These are phyloP conservation scores for Cercis canadensis DNA, from an alignment of 306 rosid genomes.

Conservation along the genomic window DNA sequence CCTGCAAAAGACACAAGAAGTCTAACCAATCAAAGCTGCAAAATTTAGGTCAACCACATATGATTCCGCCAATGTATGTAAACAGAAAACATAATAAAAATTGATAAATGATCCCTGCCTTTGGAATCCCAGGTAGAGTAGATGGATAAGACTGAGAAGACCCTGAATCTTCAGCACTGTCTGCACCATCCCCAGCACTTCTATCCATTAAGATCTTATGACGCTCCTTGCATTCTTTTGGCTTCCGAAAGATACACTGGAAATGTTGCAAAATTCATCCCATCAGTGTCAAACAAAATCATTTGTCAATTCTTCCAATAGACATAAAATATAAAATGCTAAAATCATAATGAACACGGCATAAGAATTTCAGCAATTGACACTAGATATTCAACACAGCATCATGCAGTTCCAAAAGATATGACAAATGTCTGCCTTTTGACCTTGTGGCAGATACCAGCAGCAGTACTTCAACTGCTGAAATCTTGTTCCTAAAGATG, in stretches of 20 bases:
- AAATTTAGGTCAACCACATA: slow-evolving; percentile 17
- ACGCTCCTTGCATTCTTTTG: slow-evolving; percentile 89
- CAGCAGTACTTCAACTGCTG: slow-evolving; percentile 2
- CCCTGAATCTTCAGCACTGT: slow-evolving; percentile 93
- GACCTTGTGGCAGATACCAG: not conserved
- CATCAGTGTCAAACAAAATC: not conserved
- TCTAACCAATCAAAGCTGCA: slow-evolving; percentile 33
- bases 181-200: slow-evolving; percentile 80
- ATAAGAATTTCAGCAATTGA: too few relatives aligned
- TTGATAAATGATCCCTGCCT: slow-evolving; percentile 55
- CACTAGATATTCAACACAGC: not conserved
- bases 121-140: slow-evolving; percentile 82
- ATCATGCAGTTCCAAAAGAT: not conserved
- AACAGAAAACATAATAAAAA: not conserved
- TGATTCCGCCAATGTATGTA: not conserved
- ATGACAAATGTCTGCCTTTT: not conserved
- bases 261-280: slow-evolving; percentile 31
- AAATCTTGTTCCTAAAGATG: slow-evolving; percentile 10
- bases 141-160: slow-evolving; percentile 88
- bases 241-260: slow-evolving; percentile 79
- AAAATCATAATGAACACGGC: not conserved
- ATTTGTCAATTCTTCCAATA: not conserved
- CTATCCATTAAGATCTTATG: slow-evolving; percentile 83
- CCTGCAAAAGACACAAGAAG: slow-evolving; percentile 56
- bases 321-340: not conserved